Percentiles rank a stretch among this genome's conserved stretches.
Evolutionary conservation across 2,329 filamentous ascomycete species (phyloP).

Genomic region (Samsoniella hepiali): DNA sequence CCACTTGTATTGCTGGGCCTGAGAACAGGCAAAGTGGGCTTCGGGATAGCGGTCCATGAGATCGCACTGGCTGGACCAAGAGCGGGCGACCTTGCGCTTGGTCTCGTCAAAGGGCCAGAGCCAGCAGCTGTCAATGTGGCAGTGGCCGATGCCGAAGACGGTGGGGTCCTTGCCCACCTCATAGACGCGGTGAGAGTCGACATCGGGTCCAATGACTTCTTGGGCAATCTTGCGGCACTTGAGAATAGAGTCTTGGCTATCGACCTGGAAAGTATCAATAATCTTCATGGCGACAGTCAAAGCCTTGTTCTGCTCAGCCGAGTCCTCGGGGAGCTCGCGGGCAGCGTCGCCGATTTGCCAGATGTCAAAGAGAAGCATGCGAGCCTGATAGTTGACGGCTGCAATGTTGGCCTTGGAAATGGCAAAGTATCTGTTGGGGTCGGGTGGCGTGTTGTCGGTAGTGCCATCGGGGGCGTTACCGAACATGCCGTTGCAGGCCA

Average conservation of each 20-base stretch:
- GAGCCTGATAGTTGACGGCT: conserved; percentile 80
- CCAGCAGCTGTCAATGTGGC: conserved; percentile 98
- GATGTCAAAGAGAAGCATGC: conserved; percentile 83
- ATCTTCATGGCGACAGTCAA: conserved; percentile 80
- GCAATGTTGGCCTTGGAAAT: conserved; percentile 79
- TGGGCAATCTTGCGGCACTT: conserved; percentile 79
- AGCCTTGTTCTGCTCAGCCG: conserved; percentile 85
- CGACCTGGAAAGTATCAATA: conserved; percentile 84
- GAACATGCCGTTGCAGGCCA: conserved; percentile 99
- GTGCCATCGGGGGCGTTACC: conserved; percentile 84
- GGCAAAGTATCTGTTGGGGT: conserved; percentile 77
- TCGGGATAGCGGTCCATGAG: conserved; percentile 94
- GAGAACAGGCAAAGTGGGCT: conserved; percentile 85
- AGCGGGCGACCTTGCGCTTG: conserved; percentile 90
- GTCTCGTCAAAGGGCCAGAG: conserved; percentile 98
- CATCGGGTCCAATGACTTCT: conserved; percentile 74
- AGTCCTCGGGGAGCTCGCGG: conserved; percentile 82
- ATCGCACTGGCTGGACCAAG: conserved; percentile 95
- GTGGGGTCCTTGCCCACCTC: conserved; percentile 68
- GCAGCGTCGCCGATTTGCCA: conserved; percentile 96
- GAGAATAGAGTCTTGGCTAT: conserved; percentile 72
- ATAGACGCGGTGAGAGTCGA: conserved; percentile 84
- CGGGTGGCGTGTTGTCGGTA: conserved; percentile 75
- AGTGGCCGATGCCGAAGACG: conserved; percentile 89
- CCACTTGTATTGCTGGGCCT: conserved; percentile 98